Conservation (phyloP, 139 green algal genomes). For the Micromonas pusilla region DNA sequence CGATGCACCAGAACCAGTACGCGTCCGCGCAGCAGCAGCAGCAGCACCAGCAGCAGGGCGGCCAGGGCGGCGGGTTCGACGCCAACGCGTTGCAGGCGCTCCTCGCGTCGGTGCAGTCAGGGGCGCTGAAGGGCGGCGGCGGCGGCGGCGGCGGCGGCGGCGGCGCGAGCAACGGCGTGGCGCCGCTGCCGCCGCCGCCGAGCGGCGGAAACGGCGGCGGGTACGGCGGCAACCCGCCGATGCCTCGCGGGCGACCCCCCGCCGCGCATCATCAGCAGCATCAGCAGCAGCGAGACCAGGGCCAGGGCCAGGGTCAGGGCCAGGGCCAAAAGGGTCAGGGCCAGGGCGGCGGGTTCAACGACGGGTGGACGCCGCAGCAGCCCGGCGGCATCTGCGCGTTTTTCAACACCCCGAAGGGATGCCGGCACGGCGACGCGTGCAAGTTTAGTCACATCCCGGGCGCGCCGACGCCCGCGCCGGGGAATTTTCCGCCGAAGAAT, state of each 20-base stretch:
- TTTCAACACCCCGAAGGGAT: conserved; percentile 18
- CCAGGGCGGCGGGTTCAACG: neutral
- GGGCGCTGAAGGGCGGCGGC: neutral
- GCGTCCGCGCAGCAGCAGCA: neutral
- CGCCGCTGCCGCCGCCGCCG: too few species aligned
- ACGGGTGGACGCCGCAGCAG: neutral
- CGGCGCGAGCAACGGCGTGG: too few species aligned
- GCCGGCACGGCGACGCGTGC: conserved; percentile 7
- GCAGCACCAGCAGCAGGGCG: neutral
- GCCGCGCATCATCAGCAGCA: neutral
- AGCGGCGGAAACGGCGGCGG: neutral
- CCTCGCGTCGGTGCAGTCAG: neutral
- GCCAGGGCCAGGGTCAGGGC: too few species aligned
- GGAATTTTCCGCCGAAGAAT: neutral
- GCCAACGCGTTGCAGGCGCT: neutral
- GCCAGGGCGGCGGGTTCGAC: neutral
- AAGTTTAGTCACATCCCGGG: neutral
- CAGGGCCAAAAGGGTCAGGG: too few species aligned
- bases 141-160: too few species aligned
- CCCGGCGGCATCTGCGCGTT: conserved; percentile 11
- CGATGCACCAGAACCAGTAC: neutral
- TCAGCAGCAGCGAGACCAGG: too few species aligned
- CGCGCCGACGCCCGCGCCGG: neutral
- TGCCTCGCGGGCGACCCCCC: neutral
- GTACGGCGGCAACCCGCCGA: too few species aligned